These are phyloP conservation scores for Fusarium tuaranense DNA, from an alignment of 2,329 filamentous ascomycete genomes.

Conservation along the genomic window DNA sequence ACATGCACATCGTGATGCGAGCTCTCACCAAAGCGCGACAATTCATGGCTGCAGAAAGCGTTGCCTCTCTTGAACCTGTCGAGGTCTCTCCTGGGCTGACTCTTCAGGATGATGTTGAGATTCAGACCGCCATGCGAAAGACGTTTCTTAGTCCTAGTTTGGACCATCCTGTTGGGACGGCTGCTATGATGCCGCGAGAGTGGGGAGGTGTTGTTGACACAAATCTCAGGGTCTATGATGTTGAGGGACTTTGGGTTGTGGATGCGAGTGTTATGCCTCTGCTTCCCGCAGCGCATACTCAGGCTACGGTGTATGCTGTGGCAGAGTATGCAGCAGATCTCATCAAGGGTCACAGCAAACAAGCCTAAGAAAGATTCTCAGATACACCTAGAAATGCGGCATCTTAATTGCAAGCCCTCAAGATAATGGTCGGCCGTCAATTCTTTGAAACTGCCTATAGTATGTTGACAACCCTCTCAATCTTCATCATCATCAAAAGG, in stretches of 20 bases:
- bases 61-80: constrained; percentile 25
- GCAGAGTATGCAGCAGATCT: constrained; percentile 31
- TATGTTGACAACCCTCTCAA: too few species aligned
- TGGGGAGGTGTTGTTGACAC: constrained; percentile 63
- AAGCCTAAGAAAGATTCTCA: too few species aligned
- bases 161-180: constrained; percentile 59
- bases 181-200: constrained; percentile 62
- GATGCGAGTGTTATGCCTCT: constrained; percentile 35
- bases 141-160: constrained; percentile 32
- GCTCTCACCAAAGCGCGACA: constrained; percentile 31
- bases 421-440: too few species aligned
- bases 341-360: not conserved
- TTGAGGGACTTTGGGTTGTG: constrained; percentile 29
- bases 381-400: too few species aligned
- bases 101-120: constrained; percentile 37
- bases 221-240: constrained; percentile 58
- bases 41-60: constrained; percentile 34
- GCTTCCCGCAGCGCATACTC: constrained; percentile 25
- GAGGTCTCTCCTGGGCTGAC: constrained; percentile 37
- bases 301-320: constrained; percentile 33
- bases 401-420: too few species aligned
- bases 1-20: constrained; percentile 22
- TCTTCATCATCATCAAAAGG: too few species aligned
- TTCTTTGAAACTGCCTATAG: too few species aligned
- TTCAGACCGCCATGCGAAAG: constrained; percentile 30